phyloP scores from a whole-genome alignment of 2,329 filamentous ascomycete genomes.

The Penicillium sp. region DNA sequence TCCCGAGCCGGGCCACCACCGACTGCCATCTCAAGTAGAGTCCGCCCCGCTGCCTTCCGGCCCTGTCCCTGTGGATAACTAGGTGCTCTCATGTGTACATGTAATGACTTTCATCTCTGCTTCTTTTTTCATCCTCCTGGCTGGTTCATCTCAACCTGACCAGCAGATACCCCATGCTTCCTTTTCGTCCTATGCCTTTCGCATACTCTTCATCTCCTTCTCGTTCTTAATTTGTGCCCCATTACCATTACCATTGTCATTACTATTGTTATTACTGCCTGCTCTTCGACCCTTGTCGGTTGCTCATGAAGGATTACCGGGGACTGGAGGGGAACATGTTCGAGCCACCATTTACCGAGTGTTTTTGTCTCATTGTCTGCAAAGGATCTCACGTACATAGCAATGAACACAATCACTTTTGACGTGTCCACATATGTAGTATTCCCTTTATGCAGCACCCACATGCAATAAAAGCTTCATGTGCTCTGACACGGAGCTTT shows the following conservation, averaged over 20 bases:
- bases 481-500: background rate
- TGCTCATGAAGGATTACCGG: no score
- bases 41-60: slow-evolving; percentile 28
- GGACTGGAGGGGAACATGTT: no score
- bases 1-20: slow-evolving; percentile 29
- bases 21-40: slow-evolving; percentile 23
- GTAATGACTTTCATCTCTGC: slow-evolving; percentile 17
- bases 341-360: no score
- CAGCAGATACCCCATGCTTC: slow-evolving; percentile 36
- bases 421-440: background rate
- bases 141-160: slow-evolving; percentile 17
- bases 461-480: background rate
- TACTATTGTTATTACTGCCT: no score
- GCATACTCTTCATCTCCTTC: background rate
- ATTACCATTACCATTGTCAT: no score
- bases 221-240: no score
- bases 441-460: no score
- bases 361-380: no score
- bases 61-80: slow-evolving; percentile 36
- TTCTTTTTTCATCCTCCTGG: slow-evolving; percentile 22
- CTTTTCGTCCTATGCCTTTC: slow-evolving; percentile 2
- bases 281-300: no score
- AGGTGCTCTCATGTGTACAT: slow-evolving; percentile 11
- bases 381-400: no score
- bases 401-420: no score